phyloP scores from a whole-genome alignment of 2,329 filamentous ascomycete genomes.

The Aspergillus intermedius region DNA sequence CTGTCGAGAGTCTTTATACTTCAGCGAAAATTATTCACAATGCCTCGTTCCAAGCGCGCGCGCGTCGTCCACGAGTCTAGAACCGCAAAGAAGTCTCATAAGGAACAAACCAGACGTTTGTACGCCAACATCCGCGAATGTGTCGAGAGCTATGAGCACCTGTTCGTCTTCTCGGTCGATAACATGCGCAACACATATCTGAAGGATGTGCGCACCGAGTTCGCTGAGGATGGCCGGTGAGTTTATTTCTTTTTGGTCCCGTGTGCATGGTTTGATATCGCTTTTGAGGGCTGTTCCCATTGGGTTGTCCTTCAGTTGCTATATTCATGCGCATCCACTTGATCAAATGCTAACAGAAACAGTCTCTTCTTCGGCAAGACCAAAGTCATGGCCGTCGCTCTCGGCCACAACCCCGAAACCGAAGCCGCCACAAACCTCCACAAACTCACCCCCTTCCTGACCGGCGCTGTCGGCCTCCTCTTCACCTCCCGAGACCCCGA shows the following conservation, averaged over 20 bases:
- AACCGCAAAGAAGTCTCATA: conserved; percentile 85
- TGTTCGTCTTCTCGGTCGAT: conserved; percentile 88
- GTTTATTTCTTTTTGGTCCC: conserved; percentile 16
- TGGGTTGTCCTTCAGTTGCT: neutral
- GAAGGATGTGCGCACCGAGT: conserved; percentile 79
- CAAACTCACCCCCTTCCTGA: conserved; percentile 61
- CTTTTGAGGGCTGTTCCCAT: neutral
- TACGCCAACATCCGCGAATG: conserved; percentile 83
- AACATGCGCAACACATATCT: conserved; percentile 98
- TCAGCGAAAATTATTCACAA: conserved; percentile 37
- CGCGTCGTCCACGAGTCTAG: conserved; percentile 85
- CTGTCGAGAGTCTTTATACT: neutral
- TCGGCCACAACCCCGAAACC: conserved; percentile 70
- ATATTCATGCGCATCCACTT: neutral
- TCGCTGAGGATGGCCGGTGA: conserved; percentile 70
- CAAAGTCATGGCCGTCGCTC: conserved; percentile 95
- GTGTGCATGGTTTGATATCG: conserved; percentile 1
- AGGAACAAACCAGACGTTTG: conserved; percentile 78
- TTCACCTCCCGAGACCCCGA: conserved; percentile 72
- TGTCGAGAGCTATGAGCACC: conserved; percentile 77
- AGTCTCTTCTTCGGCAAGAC: conserved; percentile 99
- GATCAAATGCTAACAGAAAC: conserved; percentile 4
- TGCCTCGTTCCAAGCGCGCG: conserved; percentile 95
- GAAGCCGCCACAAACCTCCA: conserved; percentile 75
- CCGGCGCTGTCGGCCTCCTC: conserved; percentile 80